These are phyloP conservation scores for Lenzites betulinus DNA, from an alignment of 768 basidiomycete genomes.

Conservation along the genomic window DNA sequence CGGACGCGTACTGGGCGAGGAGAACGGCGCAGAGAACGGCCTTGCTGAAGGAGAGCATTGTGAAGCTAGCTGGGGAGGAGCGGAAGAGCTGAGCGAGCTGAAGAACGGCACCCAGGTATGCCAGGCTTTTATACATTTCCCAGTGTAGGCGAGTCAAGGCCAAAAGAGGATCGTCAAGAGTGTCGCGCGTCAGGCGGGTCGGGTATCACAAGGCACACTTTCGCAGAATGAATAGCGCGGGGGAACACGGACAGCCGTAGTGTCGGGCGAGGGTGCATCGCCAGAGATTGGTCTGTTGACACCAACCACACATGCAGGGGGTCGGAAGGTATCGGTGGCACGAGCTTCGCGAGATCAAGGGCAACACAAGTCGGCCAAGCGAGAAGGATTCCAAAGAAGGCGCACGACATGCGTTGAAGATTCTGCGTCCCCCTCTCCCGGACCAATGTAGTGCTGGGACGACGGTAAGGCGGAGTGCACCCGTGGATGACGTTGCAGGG, in stretches of 20 bases:
- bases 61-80: background rate
- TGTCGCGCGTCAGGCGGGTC: slow-evolving; percentile 2
- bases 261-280: slow-evolving; percentile 5
- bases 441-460: slow-evolving; percentile 1
- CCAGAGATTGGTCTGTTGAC: slow-evolving; percentile 12
- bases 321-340: slow-evolving; percentile 4
- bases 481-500: slow-evolving; percentile 2
- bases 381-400: background rate
- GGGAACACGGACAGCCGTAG: slow-evolving; percentile 11
- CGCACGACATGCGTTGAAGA: background rate
- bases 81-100: slow-evolving; percentile 18
- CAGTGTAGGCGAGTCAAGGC: background rate
- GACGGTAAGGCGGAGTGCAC: background rate
- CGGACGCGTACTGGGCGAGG: slow-evolving; percentile 18
- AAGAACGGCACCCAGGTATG: too few species aligned
- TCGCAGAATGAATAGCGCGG: slow-evolving; percentile 11
- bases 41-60: slow-evolving; percentile 22
- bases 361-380: background rate
- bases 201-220: slow-evolving; percentile 6
- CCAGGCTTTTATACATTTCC: slow-evolving; percentile 8
- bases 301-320: background rate
- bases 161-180: background rate
- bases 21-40: slow-evolving; percentile 26
- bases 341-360: slow-evolving; percentile 1
- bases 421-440: background rate